phyloP scores from a whole-genome alignment of 257 asterid genomes.

The Fraxinus americana region DNA sequence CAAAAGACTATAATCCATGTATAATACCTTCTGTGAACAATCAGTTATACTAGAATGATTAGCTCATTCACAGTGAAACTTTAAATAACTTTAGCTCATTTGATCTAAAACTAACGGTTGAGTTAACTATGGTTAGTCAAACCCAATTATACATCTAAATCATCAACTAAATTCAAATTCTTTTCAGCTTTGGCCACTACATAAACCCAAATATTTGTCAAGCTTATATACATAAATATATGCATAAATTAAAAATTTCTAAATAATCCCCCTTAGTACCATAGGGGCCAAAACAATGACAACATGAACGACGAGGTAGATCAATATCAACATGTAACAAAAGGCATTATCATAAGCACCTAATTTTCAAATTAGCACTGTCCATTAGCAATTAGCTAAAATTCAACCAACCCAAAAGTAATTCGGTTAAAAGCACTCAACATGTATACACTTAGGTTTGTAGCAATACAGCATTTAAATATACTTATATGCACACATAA shows the following conservation, averaged over 20 bases:
- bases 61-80: neutral
- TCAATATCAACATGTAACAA: neutral
- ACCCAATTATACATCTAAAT: neutral
- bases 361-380: neutral
- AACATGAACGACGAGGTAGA: neutral
- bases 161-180: neutral
- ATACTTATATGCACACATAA: neutral
- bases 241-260: neutral
- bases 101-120: neutral
- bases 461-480: neutral
- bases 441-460: neutral
- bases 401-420: neutral
- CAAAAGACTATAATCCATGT: neutral
- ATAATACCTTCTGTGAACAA: neutral
- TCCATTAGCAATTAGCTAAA: neutral
- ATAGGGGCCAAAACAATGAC: neutral
- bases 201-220: neutral
- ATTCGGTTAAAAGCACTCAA: neutral
- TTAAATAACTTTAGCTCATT: neutral
- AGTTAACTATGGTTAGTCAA: neutral
- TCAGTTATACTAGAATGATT: neutral
- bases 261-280: neutral
- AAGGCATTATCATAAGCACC: no score
- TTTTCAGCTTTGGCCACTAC: neutral
- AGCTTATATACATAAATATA: neutral